Conservation (phyloP, 169 alveolate genomes). For the Babesia microti region DNA sequence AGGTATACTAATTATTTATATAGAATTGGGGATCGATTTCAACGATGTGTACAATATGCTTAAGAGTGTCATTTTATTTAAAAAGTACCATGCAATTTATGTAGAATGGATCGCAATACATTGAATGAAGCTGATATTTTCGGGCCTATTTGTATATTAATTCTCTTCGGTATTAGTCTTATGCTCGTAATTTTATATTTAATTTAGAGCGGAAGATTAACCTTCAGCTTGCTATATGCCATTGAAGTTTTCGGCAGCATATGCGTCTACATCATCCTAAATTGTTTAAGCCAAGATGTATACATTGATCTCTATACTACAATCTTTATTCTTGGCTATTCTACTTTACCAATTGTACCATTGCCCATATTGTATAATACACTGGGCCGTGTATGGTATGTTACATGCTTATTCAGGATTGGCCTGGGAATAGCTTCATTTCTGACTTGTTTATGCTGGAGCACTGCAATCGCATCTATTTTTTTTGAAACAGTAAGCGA, state of each 20-base stretch:
- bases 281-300: constrained; percentile 14
- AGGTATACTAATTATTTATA: no score
- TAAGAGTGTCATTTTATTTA: constrained; percentile 19
- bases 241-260: constrained; percentile 22
- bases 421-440: constrained; percentile 8
- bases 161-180: constrained; percentile 16
- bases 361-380: constrained; percentile 27
- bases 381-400: no score
- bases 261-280: constrained; percentile 18
- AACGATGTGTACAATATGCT: constrained; percentile 23
- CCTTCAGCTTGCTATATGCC: constrained; percentile 30
- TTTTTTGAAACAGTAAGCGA: constrained; percentile 15
- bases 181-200: no score
- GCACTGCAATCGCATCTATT: constrained; percentile 35
- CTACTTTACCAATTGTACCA: constrained; percentile 34
- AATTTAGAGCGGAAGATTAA: constrained; percentile 23
- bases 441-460: constrained; percentile 33
- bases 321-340: constrained; percentile 29
- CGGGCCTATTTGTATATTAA: constrained; percentile 29
- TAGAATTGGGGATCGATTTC: constrained; percentile 34
- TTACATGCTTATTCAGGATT: constrained; percentile 12
- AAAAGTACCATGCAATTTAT: constrained; percentile 8
- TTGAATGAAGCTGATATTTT: constrained; percentile 26
- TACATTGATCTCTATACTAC: constrained; percentile 25
- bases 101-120: neutral